A percentile compares a stretch with the other conserved stretches of the same genome.
These are phyloP conservation scores for Helminthosporium solani DNA, from an alignment of 2,329 filamentous ascomycete species.

Conservation along the genomic window DNA sequence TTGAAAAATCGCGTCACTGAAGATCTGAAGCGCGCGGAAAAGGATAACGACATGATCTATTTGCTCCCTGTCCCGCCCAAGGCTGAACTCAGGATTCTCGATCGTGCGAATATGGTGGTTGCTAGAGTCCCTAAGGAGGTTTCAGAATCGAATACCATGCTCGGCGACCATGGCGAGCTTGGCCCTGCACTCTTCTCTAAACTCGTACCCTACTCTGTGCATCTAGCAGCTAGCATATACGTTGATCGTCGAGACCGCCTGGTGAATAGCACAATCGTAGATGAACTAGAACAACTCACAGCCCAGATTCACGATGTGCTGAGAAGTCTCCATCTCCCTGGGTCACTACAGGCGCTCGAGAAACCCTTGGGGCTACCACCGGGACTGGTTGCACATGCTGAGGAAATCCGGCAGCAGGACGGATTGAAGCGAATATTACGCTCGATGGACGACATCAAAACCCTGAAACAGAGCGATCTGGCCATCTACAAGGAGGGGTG, in stretches of 20 bases:
- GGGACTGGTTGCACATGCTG: conserved; percentile 81
- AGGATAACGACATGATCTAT: conserved; percentile 96
- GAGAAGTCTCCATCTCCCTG: conserved; percentile 81
- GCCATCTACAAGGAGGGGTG: conserved; percentile 81
- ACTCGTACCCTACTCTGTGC: conserved; percentile 91
- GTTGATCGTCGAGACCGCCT: conserved; percentile 87
- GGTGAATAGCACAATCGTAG: conserved; percentile 83
- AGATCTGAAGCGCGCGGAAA: conserved; percentile 87
- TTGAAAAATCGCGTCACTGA: conserved; percentile 81
- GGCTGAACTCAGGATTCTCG: conserved; percentile 79
- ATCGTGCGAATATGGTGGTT: conserved; percentile 85
- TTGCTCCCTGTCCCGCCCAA: conserved; percentile 84
- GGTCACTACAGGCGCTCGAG: conserved; percentile 89
- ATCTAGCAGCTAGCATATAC: conserved; percentile 93
- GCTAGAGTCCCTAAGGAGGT: conserved; percentile 79
- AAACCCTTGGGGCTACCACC: conserved; percentile 90
- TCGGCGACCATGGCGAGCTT: conserved; percentile 78
- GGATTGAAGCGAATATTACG: conserved; percentile 74
- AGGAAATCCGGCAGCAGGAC: conserved; percentile 90
- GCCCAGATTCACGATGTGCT: conserved; percentile 76
- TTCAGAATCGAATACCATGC: conserved; percentile 72
- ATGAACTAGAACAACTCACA: conserved; percentile 79
- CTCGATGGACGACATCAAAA: conserved; percentile 85
- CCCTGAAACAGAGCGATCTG: conserved; percentile 77
- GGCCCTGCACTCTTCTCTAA: conserved; percentile 85